Evolutionary conservation across 1,139 yeast species (phyloP), one percentile per base, ranked within the genome.

Genomic region (Keqinozyma sinolaborantium): DNA sequence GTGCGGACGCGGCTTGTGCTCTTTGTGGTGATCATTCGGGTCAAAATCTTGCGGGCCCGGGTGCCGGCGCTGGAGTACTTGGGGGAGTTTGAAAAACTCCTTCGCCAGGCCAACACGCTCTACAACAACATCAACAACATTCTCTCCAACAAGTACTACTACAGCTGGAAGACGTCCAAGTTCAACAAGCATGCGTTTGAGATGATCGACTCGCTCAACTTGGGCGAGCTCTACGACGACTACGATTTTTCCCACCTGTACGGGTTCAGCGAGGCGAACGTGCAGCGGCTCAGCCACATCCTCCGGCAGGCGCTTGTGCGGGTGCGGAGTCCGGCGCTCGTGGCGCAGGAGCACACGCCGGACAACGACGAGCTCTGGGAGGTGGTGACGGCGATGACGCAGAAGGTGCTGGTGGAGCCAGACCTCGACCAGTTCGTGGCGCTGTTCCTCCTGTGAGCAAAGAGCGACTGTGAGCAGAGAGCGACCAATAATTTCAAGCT

Each of bases 111-210:
- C 9, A 7, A 18, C 9, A 10, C 10, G 21, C 9, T 18, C 9
- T 18, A 18, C 21, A 7, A 18, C 9, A 18, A 18, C 21, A 18
- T 18, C 9, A 18, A 18, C 21, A 7, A 7, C 21, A 7, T 18
- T 7, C 21, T 18, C 10, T 18, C 21, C 21, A 18, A 10, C 28
- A 44, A 67, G 31, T 64, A 64, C 37, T 64, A 59, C 40, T 60
- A 57, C 41, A 67, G 70, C 1, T 64, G 70, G 70, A 18, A 18
- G 21, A 18, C 21, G 21, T 18, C 21, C 21, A 18, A 18, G 21
- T 18, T 18, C 21, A 18, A 18, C 21, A 18, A 18, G 21, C 10
- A 18, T 10, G 21, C 10, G 21, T 18, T 7, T 10, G 21, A 18
- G 9, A 18, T 18, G 21, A 18, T 18, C 9, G 10, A 18, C 21